Evolutionary conservation across 1,139 yeast genomes (phyloP), one percentile per base, ranked within the genome.

Genomic region (Debaryomyces psychrophilus): DNA sequence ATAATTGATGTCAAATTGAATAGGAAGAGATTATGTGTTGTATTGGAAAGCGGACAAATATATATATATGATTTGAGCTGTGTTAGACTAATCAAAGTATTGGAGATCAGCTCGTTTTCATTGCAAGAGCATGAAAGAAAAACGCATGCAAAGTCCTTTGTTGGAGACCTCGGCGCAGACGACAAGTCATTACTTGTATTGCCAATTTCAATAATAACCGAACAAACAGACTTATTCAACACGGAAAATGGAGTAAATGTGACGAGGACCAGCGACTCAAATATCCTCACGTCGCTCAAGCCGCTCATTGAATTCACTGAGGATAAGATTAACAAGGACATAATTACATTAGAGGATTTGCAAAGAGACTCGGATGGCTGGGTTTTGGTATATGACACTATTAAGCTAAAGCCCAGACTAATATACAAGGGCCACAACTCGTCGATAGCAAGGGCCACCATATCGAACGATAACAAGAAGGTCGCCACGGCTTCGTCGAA

Each of bases 51-150:
- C 31, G 89, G 85, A 42, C 87, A 85, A 52, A 79, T 87, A 8
- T 84, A 81, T 57, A 73, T 86, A 22, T 87, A 87, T 60, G 93
- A 87, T 60, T 79, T 87, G 52, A 82, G 87, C 52, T 85, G 87
- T 56, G 85, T 87, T 71, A 76, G 85, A 52, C 69, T 85, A 22
- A 60, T 85, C 27, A 87, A 84, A 58, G 82, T 87, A 1, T 73
- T 86, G 43, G 88, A 82, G 45, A 68, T 76, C 2, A 71, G 74
- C 4, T 61, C 72, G 9, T 49, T 50, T 22, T 28, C 38, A 2
- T 15, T 43, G 20, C 34, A 47, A 18, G 39, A 68, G 62, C 45
- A 65, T 59, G 25, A 55, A 46, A 33, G 37, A 8, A 28, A 31
- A 14, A 49, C 35, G 2, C 33, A 33, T 11, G 25, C 34, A 15